Base-by-base conservation (phyloP, 163 green algal species). In the Coccomyxa subellipsoidea region DNA sequence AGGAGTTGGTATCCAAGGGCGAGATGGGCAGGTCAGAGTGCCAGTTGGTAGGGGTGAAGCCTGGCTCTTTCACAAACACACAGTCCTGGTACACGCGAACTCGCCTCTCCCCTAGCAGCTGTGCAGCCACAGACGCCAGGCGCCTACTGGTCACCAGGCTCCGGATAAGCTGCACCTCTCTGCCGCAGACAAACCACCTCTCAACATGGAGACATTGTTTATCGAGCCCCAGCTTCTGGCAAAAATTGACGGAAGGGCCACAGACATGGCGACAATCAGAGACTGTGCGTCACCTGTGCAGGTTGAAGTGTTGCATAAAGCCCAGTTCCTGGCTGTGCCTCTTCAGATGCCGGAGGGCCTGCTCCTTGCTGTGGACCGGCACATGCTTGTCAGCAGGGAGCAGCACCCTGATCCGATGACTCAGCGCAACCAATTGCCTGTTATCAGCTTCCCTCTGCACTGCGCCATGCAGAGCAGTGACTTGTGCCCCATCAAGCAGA, bases 51-150 rank as follows among this genome's bases (percentile, higher is more conserved):
- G 84, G 81, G 2, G 78, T 82, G 54, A 86, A 90, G 69, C 90
- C 90, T 0, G 91, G 87, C 70, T 92, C 79, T 85, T 94, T 94
- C 0, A 90, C 38, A 77, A 94, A 94, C 2, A 92, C 69, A 78
- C 88, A 92, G 85, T 91, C 88, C 88, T 94, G 89, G 78, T 82
- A 82, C 23, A 82, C 32, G 15, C 78, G 78, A 31, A 82, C n/a
- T 34, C 27, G 25, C 36, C 18, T 31, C 23, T 21, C 25, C 18
- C 54, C 54, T 54, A 82, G 34, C 8, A 82, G 78, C 78, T 53
- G 29, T 32, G 78, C 78, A 36, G 78, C 78, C 2, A 38, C 40
- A 25, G 32, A 6, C 34, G 54, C 34, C 34, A 82, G 40, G 32
- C 77, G 29, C 12, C 21, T 15, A 32, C 32, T 40, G 32, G 32